Base-by-base conservation (phyloP, 108 stramenopile genomes). In the Nitzschia sp. region DNA sequence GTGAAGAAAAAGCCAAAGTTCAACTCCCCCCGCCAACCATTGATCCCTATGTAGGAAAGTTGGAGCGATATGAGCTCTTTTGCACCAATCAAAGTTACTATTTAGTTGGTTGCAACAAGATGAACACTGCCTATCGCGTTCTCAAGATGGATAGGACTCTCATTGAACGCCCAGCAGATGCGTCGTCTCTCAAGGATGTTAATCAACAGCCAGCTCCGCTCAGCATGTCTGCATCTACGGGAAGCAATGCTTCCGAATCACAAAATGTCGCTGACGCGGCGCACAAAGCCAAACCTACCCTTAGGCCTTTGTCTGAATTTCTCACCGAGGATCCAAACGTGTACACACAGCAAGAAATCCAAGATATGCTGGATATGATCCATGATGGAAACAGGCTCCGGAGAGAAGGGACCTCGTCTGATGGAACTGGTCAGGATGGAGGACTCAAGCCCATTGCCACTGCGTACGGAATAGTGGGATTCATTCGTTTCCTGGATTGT, bases 401-500 rank as follows among this genome's bases (percentile, higher is more conserved):
- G 39, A 39, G 69, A 43, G 78, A 70, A 37, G 62, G 67, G 51
- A 46, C 58, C 7, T 41, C 26, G 19, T 53, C 57, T 21, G 52
- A 57, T 39, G 53, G 52, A 48, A 38, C 67, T 34, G 67, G 52
- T 56, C 58, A 51, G 21, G 40, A 53, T 57, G 85, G 88, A 17
- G 88, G 87, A 21, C 79, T 91, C 37, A 85, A 91, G 69, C 93
- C 93, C 15, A 85, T 95, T 61, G 86, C 81, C 51, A 89, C 84
- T 56, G 94, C 89, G 3, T 92, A 92, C 57, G 94, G 94, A 48
- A 87, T 97, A 57, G 85, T 95, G 0, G 96, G 96, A 19, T 94
- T 95, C 64, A 81, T 95, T 40, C 86, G 90, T n/a, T 97, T 97
- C 70, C 70, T 99, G 64, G 95, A 97, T 71, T 96, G 96, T 76